Evolutionary conservation across 1,139 yeast species (phyloP).

Genomic region (Pichia sp.): DNA sequence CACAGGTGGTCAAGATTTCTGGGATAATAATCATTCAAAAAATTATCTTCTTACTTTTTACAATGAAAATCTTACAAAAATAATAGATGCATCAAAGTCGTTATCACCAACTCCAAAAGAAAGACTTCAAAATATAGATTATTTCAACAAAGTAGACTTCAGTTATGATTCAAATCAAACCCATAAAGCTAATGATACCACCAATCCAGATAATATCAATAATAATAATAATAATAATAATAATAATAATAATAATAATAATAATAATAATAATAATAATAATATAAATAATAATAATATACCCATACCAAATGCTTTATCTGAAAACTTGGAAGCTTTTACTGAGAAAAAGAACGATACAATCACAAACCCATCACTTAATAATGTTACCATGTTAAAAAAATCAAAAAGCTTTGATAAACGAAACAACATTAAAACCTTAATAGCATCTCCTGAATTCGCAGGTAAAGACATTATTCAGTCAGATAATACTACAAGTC

Average conservation of each 20-base stretch:
- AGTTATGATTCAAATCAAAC: background rate
- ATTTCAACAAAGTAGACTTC: background rate
- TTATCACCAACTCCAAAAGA: slow-evolving; percentile 2
- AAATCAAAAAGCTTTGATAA: slow-evolving; percentile 14
- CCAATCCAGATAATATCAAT: background rate
- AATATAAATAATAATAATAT: background rate
- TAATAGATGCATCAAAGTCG: background rate
- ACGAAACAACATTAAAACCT: slow-evolving; percentile 1
- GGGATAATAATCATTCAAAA: slow-evolving; percentile 66
- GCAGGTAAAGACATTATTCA: background rate
- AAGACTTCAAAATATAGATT: background rate
- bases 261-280: background rate
- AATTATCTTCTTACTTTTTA: slow-evolving; percentile 54
- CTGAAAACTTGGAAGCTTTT: too few species aligned
- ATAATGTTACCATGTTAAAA: slow-evolving; percentile 1
- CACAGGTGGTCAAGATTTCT: slow-evolving; percentile 46
- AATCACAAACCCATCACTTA: background rate
- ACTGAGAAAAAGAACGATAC: too few species aligned
- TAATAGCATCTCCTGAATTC: slow-evolving; percentile 5
- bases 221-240: background rate
- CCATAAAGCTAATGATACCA: background rate
- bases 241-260: background rate
- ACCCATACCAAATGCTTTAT: background rate
- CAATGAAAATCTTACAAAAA: slow-evolving; percentile 18
- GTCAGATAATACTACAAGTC: background rate